These are phyloP conservation scores for Debaryomycetaceae sp. DNA, from an alignment of 1,139 yeast genomes.

Conservation along the genomic window DNA sequence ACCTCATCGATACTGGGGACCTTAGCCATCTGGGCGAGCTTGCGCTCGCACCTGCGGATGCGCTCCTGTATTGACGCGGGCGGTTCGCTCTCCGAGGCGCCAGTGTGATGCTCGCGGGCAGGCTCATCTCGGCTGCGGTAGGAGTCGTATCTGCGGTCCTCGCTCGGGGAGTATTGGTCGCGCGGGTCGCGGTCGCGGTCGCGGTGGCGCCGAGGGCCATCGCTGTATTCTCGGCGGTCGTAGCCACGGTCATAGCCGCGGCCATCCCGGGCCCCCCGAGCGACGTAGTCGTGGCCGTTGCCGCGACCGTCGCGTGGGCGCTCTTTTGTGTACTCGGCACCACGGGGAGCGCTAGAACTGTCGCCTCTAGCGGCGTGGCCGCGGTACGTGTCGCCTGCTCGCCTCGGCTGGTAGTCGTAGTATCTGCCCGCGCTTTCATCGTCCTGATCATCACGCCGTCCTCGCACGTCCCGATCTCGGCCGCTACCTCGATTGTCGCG, in stretches of 20 bases:
- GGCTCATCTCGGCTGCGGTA: conserved; percentile 1
- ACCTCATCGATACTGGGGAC: conserved; percentile 25
- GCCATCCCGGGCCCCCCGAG: not conserved
- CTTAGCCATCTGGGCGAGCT: conserved; percentile 18
- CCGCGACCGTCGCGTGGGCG: no score
- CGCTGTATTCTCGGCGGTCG: no score
- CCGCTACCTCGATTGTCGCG: conserved; percentile 4
- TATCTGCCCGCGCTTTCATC: conserved; percentile 6
- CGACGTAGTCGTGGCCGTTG: conserved; percentile 1
- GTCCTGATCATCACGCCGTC: conserved; percentile 3
- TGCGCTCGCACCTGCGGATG: conserved; percentile 18
- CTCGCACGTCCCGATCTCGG: conserved; percentile 2
- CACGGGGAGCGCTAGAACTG: conserved; percentile 1
- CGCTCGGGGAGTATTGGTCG: not conserved
- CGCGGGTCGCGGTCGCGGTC: conserved; percentile 1
- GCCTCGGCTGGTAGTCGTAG: conserved; percentile 5
- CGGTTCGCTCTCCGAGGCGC: conserved; percentile 1
- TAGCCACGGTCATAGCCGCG: conserved; percentile 1
- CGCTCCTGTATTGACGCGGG: conserved; percentile 15
- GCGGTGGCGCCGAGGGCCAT: no score
- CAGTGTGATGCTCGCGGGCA: conserved; percentile 1
- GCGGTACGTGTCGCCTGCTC: not conserved
- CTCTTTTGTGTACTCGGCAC: no score
- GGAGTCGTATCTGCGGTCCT: conserved; percentile 1
- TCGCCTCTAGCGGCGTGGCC: conserved; percentile 3